Base-by-base conservation (phyloP, 768 basidiomycete species). In the Cyathus striatus region DNA sequence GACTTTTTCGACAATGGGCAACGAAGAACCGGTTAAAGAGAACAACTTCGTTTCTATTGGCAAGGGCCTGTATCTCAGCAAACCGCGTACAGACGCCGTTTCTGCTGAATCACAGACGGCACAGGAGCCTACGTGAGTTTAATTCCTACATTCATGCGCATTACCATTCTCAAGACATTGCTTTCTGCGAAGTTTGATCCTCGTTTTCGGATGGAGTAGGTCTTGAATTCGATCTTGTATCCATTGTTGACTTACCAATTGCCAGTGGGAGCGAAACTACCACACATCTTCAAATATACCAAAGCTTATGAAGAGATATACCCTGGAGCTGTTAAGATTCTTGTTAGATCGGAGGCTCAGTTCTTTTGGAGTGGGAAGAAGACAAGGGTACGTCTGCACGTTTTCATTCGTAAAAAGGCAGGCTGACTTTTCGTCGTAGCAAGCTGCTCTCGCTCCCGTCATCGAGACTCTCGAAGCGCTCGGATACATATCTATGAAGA, bases 151-250 rank as follows among this genome's bases (percentile, higher is more conserved):
- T 16, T 17, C 18, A 27, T 34, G 14, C 16, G 20, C 23, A 9
- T 40, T 12, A 33, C 38, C 21, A 40, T 38, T 4, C 30, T 37
- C 16, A 17, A 18, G 20, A 30, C 27, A 6, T 33, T 20, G 6
- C 13, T n/a, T 25, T n/a, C 3, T 16, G 2, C 43, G 1, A 23
- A 73, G 72, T 2, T 44, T 73, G 12, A 66, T 73, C 34, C 41
- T 75, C 10, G 56, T 70, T 22, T 73, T 72, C 48, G 66, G 71
- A 47, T 73, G 73, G 73, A 69, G 72, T 74, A 30, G 24, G 71
- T 65, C n/a, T 20, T 43, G 6, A 10, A 41, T 23, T 13, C 16
- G 1, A 17, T 21, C 23, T 9, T 25, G 4, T n/a, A 16, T 3
- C 17, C 42, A 7, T 9, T 20, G 14, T 18, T 14, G 2, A 41